Evolutionary conservation across 2,329 filamentous ascomycete species (phyloP), one percentile per base, ranked within the genome.

Genomic region (Botrytis porri): DNA sequence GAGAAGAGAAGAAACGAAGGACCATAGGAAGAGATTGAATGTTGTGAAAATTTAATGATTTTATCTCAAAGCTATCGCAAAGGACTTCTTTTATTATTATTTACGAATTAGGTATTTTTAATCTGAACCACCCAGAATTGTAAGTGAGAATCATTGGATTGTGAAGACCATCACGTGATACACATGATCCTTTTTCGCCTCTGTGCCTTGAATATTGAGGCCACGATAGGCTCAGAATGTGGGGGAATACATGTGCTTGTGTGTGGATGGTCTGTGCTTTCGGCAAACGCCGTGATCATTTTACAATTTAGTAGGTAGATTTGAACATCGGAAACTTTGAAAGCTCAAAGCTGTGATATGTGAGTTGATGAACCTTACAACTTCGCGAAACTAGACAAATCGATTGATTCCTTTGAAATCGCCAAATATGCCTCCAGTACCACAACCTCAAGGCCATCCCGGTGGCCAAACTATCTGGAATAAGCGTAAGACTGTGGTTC

Each of bases 401-500:
- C 35, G 32, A 43, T 57, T 14, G 5, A 9, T 32, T 54, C 35
- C 22, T 37, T 20, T 25, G 6, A 29, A 57, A 67, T 51, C 54
- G 39, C 54, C 48, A 20, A 71, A 48, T 12, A 71, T 71, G 70
- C 70, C 70, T 59, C 70, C 70, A 66, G 60, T 71, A 54, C 70
- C 70, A 66, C 70, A 64, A 66, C 22, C 70, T 59, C 70, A 71
- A 71, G 70, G 70, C 8, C 70, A 71, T 54, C 70, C 70, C 9
- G 70, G 43, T 57, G 70, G 70, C 61, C 70, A 71, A 25, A 71
- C 60, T 32, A 9, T 71, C 43, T 71, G 70, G 70, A 71, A 71
- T 25, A 71, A 71, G 37, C 70, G 70, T 71, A 71, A 66, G 61
- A 45, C 32, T 22, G 72, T 51, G 63, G 71, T 39, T 64, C 29